A percentile compares a stretch with the other conserved stretches of the same genome.
phyloP scores from a whole-genome alignment of 192 early-diverging fungal species.

The Jimgerdemannia lactiflua region DNA sequence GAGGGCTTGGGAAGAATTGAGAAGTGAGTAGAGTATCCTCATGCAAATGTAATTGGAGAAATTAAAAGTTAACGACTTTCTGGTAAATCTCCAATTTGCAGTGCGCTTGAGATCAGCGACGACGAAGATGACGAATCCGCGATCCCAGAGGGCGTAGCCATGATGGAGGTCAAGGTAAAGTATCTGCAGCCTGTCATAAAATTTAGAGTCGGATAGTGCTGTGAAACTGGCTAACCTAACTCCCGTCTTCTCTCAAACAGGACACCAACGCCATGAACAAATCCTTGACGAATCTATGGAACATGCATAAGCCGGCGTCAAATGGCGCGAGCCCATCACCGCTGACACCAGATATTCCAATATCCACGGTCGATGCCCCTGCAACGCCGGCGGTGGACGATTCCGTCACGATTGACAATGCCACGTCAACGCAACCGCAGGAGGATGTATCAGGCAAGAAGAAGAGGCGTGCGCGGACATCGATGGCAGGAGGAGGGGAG shows the following conservation, averaged over 20 bases:
- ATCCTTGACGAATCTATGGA: slow-evolving; percentile 51
- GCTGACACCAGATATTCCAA: slow-evolving; percentile 5
- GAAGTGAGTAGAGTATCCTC: neutral
- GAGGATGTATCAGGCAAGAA: slow-evolving; percentile 10
- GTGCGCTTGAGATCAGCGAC: neutral
- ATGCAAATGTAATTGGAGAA: neutral
- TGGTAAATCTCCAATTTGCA: neutral
- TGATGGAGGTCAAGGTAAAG: slow-evolving; percentile 37
- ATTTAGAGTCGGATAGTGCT: neutral
- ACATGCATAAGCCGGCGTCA: slow-evolving; percentile 22
- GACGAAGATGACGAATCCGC: neutral
- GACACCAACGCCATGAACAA: slow-evolving; percentile 60
- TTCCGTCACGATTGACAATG: slow-evolving; percentile 18
- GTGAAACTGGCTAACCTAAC: neutral
- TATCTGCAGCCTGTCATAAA: neutral
- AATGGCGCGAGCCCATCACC: slow-evolving; percentile 1
- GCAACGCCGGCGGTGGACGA: slow-evolving; percentile 30
- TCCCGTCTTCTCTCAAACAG: neutral
- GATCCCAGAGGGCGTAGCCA: slow-evolving; percentile 8
- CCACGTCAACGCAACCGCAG: slow-evolving; percentile 24
- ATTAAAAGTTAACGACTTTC: too few relatives aligned
- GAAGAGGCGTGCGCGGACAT: slow-evolving; percentile 27
- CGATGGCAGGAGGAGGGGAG: slow-evolving; percentile 2
- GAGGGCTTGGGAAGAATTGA: neutral
- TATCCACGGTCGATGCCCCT: slow-evolving; percentile 17